phyloP scores from a whole-genome alignment of 768 basidiomycete genomes.

The Clitopilus passeckerianus region DNA sequence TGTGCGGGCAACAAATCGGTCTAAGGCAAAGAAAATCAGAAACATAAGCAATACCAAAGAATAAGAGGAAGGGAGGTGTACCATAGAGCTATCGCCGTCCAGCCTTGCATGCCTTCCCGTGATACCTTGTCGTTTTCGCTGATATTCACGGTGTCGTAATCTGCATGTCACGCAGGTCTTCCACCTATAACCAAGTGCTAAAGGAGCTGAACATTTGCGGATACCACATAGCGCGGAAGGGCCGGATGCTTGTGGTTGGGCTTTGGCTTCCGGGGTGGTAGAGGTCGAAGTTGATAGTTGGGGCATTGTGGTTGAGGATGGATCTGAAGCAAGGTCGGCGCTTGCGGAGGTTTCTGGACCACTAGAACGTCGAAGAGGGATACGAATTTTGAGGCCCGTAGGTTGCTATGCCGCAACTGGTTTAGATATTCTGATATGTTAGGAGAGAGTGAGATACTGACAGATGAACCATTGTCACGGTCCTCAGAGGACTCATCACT shows the following conservation, averaged over 20 bases:
- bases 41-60: conserved; percentile 2
- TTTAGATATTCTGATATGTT: not conserved
- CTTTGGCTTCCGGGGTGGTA: not conserved
- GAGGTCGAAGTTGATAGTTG: not conserved
- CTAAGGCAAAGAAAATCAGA: conserved; percentile 1
- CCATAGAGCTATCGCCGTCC: conserved; percentile 11
- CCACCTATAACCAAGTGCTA: conserved; percentile 29
- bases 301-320: not conserved
- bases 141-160: conserved; percentile 27
- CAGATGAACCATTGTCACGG: not conserved
- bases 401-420: not conserved
- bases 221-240: conserved; percentile 21
- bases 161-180: conserved; percentile 41
- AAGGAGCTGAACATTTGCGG: conserved; percentile 24
- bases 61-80: not conserved
- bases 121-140: conserved; percentile 23
- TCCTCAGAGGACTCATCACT: conserved; percentile 14
- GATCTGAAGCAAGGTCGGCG: no score
- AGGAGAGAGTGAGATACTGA: not conserved
- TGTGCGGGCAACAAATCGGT: not conserved
- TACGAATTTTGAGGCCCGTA: conserved; percentile 26
- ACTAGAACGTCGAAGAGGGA: conserved; percentile 13
- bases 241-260: not conserved
- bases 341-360: no score
- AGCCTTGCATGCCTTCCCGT: conserved; percentile 17